phyloP scores from a whole-genome alignment of 306 rosid genomes.

The Lablab purpureus region DNA sequence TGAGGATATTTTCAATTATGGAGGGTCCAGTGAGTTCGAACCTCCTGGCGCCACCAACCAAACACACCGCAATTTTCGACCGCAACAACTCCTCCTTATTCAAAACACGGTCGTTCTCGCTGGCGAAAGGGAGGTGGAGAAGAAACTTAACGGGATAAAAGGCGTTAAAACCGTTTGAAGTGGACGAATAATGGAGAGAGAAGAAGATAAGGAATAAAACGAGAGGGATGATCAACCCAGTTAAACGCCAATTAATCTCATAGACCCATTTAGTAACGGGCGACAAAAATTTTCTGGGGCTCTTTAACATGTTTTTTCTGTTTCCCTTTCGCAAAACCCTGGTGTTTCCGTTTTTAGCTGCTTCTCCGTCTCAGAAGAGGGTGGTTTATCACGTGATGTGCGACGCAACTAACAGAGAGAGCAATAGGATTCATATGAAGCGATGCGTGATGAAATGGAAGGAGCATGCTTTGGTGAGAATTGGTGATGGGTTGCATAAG shows the following conservation, averaged over 20 bases:
- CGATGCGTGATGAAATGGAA: not conserved
- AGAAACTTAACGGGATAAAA: constrained; percentile 55
- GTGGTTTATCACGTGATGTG: constrained; percentile 16
- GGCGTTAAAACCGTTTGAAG: constrained; percentile 45
- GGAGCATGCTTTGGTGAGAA: constrained; percentile 12
- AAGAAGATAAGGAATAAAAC: constrained; percentile 59
- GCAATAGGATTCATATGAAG: constrained; percentile 1
- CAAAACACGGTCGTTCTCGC: constrained; percentile 9
- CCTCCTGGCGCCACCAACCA: constrained; percentile 96
- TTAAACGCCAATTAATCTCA: constrained; percentile 61
- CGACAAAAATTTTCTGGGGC: constrained; percentile 39
- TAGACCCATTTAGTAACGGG: constrained; percentile 47
- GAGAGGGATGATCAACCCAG: constrained; percentile 57
- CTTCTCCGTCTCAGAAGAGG: not conserved
- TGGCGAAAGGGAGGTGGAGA: constrained; percentile 27
- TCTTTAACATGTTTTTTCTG: constrained; percentile 41
- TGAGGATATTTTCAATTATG: constrained; percentile 62
- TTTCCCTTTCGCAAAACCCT: constrained; percentile 9
- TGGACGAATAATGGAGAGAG: constrained; percentile 47
- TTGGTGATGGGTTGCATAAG: not conserved
- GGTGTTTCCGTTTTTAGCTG: not conserved
- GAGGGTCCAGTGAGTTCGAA: constrained; percentile 96
- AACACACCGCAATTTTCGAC: constrained; percentile 85
- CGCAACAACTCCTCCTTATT: constrained; percentile 55
- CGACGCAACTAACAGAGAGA: not conserved